Percentiles rank a stretch among this genome's conserved stretches.
Conservation (phyloP, 169 alveolate species). For the Pseudocohnilembus persalinus region DNA sequence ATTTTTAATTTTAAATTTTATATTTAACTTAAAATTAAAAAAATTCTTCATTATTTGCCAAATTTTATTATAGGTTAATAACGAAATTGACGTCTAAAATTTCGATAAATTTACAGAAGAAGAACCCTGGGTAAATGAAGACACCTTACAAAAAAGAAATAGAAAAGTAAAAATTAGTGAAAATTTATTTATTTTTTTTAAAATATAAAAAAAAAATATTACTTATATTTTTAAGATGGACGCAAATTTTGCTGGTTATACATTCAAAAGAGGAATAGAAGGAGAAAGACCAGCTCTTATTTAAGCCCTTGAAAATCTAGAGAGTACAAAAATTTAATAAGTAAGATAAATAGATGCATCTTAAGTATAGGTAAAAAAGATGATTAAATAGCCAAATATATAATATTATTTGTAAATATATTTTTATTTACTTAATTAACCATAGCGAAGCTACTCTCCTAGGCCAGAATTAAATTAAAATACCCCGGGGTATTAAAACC, state of each 20-base stretch:
- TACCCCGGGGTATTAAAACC: background rate
- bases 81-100: constrained; percentile 29
- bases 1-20: background rate
- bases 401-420: too few relatives aligned
- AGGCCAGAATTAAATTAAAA: background rate
- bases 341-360: background rate
- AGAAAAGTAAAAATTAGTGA: constrained; percentile 10
- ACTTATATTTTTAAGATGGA: constrained; percentile 69
- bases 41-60: background rate
- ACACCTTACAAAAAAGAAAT: constrained; percentile 15
- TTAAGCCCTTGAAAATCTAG: constrained; percentile 73
- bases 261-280: constrained; percentile 84
- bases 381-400: background rate
- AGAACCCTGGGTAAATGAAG: constrained; percentile 35
- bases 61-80: background rate
- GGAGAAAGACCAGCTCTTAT: constrained; percentile 64
- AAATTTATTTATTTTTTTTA: too few relatives aligned
- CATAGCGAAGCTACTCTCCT: background rate
- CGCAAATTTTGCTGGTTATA: constrained; percentile 81
- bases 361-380: background rate
- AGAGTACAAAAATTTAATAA: background rate
- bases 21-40: background rate
- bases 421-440: too few relatives aligned
- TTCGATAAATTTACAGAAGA: constrained; percentile 56
- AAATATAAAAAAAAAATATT: too few relatives aligned